Evolutionary conservation across 2,329 filamentous ascomycete species (phyloP).

Genomic region (Anthostomella pinea): DNA sequence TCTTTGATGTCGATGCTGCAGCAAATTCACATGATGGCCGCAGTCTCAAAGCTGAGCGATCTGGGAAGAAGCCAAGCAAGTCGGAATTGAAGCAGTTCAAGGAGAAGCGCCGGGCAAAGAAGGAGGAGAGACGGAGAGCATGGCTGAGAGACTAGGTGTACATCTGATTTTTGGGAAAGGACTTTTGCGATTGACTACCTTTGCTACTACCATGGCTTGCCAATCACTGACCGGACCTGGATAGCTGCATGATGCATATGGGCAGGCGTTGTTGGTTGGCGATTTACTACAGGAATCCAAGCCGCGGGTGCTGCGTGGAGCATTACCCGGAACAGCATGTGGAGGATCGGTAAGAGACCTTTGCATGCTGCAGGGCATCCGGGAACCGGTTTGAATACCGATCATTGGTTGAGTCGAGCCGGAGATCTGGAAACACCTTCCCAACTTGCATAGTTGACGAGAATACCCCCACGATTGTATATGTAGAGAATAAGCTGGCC

Average conservation of each 20-base stretch:
- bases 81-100: conserved; percentile 87
- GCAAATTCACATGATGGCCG: conserved; percentile 87
- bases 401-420: conserved; percentile 5
- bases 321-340: too few relatives aligned
- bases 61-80: conserved; percentile 79
- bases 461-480: conserved; percentile 10
- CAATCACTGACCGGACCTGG: too few relatives aligned
- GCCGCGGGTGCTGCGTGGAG: too few relatives aligned
- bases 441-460: conserved; percentile 4
- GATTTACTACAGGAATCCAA: conserved; percentile 7
- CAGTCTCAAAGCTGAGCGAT: conserved; percentile 87
- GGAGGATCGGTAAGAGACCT: too few relatives aligned
- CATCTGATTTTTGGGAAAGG: conserved; percentile 5
- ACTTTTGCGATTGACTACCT: conserved; percentile 13
- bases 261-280: conserved; percentile 13
- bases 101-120: conserved; percentile 82
- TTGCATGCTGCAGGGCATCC: too few relatives aligned
- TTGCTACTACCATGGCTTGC: too few relatives aligned
- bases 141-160: conserved; percentile 80
- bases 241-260: conserved; percentile 10
- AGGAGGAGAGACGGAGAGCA: conserved; percentile 89
- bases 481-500: conserved; percentile 2
- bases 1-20: conserved; percentile 92
- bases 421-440: conserved; percentile 1
- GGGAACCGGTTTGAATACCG: too few relatives aligned